phyloP scores from a whole-genome alignment of 257 asterid genomes.

The Nicotiana sylvestris region DNA sequence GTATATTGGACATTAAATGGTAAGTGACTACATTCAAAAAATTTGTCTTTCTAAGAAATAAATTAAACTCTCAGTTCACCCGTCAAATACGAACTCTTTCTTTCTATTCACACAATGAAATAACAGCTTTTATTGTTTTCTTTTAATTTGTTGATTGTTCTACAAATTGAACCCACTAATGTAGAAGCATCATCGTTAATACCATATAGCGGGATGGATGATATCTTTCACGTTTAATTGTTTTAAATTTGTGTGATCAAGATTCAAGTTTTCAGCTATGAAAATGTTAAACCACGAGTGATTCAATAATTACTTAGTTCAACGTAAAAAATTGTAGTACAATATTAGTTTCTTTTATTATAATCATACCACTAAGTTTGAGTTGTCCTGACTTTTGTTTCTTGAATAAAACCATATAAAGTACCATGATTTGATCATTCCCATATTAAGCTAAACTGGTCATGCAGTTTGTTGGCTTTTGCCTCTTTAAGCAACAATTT shows the following conservation, averaged over 20 bases:
- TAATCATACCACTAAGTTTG: no score
- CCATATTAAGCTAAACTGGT: not conserved
- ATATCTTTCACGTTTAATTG: not conserved
- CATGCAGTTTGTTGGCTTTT: slow-evolving; percentile 6
- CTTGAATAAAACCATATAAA: not conserved
- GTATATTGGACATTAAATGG: slow-evolving; percentile 1
- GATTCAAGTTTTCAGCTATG: no score
- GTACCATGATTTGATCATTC: not conserved
- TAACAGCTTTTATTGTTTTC: not conserved
- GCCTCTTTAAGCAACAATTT: not conserved
- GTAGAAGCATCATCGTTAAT: not conserved
- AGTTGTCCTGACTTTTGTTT: not conserved
- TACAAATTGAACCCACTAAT: not conserved
- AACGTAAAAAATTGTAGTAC: not conserved
- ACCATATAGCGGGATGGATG: not conserved
- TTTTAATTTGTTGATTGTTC: not conserved
- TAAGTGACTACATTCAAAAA: not conserved
- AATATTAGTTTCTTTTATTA: no score
- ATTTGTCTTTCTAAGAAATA: not conserved
- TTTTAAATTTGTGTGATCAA: no score
- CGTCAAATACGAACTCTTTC: not conserved
- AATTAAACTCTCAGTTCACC: not conserved
- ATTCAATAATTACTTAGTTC: not conserved
- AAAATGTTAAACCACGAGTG: no score
- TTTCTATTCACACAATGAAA: not conserved